Conservation (phyloP, 2,329 filamentous ascomycete genomes). For the Zalaria sp. region DNA sequence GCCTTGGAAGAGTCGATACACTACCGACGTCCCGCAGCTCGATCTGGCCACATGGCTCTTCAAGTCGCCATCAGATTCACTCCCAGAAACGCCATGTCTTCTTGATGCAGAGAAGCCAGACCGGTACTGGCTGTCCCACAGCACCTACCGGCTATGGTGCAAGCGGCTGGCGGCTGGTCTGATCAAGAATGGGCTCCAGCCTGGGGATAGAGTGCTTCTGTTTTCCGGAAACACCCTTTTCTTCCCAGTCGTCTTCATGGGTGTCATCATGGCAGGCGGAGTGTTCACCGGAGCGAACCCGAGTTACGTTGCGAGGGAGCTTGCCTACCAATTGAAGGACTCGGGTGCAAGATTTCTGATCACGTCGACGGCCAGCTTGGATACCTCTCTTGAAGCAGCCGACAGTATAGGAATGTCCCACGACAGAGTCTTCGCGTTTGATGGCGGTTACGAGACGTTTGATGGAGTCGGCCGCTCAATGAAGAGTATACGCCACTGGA, state of each 20-base stretch:
- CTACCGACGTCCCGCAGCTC: constrained; percentile 29
- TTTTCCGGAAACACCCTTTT: constrained; percentile 63
- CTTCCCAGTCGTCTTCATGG: constrained; percentile 57
- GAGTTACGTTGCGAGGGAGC: constrained; percentile 52
- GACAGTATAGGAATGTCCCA: constrained; percentile 39
- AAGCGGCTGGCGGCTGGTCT: constrained; percentile 57
- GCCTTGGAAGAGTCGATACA: constrained; percentile 39
- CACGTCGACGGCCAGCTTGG: constrained; percentile 44
- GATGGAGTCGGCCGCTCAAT: constrained; percentile 20
- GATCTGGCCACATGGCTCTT: constrained; percentile 36
- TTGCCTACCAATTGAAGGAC: constrained; percentile 63
- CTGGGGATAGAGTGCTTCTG: constrained; percentile 57
- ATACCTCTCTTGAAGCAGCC: constrained; percentile 54
- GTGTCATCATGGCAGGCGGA: constrained; percentile 62
- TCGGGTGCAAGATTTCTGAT: constrained; percentile 55
- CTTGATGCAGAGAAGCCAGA: constrained; percentile 55
- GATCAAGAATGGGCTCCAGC: constrained; percentile 48
- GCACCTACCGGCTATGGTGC: constrained; percentile 53
- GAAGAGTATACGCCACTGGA: constrained; percentile 46
- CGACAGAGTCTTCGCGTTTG: constrained; percentile 50
- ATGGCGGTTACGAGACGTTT: constrained; percentile 35
- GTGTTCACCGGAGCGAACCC: constrained; percentile 68
- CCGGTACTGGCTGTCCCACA: constrained; percentile 49
- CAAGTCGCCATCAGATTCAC: constrained; percentile 29
- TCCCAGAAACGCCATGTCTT: constrained; percentile 31